A percentile compares a stretch with the other conserved stretches of the same genome.
Evolutionary conservation across 345 rosid species (phyloP).

Genomic region (Camelina sativa): DNA sequence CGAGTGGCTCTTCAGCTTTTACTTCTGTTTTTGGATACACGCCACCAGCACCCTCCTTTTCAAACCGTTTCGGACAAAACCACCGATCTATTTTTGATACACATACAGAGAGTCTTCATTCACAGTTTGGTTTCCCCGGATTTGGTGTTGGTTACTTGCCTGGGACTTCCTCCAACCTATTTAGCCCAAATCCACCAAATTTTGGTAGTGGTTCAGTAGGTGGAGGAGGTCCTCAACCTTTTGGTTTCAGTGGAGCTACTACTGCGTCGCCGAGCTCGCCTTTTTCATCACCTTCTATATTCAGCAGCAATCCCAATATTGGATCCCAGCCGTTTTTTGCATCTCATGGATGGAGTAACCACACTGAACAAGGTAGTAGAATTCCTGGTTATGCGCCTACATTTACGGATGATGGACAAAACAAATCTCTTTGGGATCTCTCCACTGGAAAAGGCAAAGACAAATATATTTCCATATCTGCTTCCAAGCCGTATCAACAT

Average conservation of each 20-base stretch:
- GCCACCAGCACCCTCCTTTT: not conserved
- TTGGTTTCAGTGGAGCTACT: not conserved
- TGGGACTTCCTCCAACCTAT: not conserved
- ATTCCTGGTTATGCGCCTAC: slow-evolving; percentile 17
- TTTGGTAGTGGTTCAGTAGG: not conserved
- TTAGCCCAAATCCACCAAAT: not conserved
- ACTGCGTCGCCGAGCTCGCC: not conserved
- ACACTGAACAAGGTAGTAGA: slow-evolving; percentile 6
- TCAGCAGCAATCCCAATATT: not conserved
- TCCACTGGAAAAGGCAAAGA: not conserved
- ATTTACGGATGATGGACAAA: slow-evolving; percentile 17
- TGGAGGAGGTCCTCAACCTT: not conserved
- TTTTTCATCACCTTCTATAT: not conserved
- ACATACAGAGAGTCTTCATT: not conserved
- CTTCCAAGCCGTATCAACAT: not conserved
- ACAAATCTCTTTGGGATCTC: not conserved
- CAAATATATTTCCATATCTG: slow-evolving; percentile 22
- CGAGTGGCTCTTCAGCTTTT: not conserved
- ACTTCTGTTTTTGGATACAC: not conserved
- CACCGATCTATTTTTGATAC: not conserved
- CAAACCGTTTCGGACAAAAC: not conserved
- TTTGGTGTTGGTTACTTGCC: slow-evolving; percentile 27
- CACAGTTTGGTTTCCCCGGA: not conserved
- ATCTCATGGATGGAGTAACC: not conserved
- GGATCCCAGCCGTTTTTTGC: not conserved